Percentiles rank a stretch among this genome's conserved stretches.
phyloP scores from a whole-genome alignment of 306 rosid species.

The Fragaria ananassa region DNA sequence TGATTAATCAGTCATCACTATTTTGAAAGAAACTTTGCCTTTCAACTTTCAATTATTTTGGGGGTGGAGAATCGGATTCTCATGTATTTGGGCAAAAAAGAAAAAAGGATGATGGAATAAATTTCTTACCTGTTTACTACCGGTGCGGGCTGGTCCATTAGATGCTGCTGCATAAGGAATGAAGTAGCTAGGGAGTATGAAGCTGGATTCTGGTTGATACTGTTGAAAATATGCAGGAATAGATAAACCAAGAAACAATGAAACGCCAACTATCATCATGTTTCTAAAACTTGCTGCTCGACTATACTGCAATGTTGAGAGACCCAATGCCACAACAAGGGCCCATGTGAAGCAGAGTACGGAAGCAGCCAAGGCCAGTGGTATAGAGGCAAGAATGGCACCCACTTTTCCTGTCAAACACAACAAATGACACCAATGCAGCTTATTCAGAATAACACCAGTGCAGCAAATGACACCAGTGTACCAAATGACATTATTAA shows the following conservation, averaged over 20 bases:
- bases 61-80: not conserved
- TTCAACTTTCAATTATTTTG: not conserved
- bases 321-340: constrained; percentile 71
- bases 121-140: constrained; percentile 55
- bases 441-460: not conserved
- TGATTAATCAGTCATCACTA: not conserved
- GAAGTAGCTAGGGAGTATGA: constrained; percentile 78
- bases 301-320: constrained; percentile 66
- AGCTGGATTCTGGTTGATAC: constrained; percentile 59
- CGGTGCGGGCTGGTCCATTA: constrained; percentile 69
- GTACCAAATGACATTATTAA: not conserved
- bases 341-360: constrained; percentile 88
- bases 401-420: constrained; percentile 76
- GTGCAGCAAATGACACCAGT: not conserved
- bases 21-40: not conserved
- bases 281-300: constrained; percentile 76
- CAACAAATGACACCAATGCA: not conserved
- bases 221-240: constrained; percentile 91
- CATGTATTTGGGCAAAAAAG: not conserved
- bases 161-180: constrained; percentile 91
- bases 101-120: not conserved
- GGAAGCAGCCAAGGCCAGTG: constrained; percentile 83
- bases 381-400: constrained; percentile 96
- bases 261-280: constrained; percentile 73
- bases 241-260: constrained; percentile 92